These are phyloP conservation scores for Edaphochlamys debaryana DNA, from an alignment of 139 green algal species.

Conservation along the genomic window DNA sequence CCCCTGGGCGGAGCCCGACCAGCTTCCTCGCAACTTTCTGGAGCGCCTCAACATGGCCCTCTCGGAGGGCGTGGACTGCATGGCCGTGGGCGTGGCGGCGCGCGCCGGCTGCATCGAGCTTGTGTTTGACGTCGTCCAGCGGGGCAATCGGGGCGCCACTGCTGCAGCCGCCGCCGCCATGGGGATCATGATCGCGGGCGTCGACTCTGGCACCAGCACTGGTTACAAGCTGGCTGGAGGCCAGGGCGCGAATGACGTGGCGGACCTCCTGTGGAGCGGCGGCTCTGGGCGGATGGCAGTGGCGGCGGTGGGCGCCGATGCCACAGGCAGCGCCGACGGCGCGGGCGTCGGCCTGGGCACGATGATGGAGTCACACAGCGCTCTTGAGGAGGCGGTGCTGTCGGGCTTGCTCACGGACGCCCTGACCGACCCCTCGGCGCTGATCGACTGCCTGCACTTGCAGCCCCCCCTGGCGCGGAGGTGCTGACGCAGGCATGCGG, in stretches of 20 bases:
- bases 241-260: too few species aligned
- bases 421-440: slow-evolving; percentile 15
- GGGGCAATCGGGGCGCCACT: too few species aligned
- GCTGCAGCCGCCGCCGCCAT: too few species aligned
- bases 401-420: slow-evolving; percentile 5
- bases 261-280: too few species aligned
- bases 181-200: too few species aligned
- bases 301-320: background rate
- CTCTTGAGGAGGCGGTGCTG: slow-evolving; percentile 38
- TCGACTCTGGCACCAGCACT: background rate
- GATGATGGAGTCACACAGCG: background rate
- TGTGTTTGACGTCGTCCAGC: slow-evolving; percentile 27
- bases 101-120: slow-evolving; percentile 40
- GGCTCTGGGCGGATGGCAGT: too few species aligned
- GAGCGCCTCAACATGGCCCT: slow-evolving; percentile 35
- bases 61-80: slow-evolving; percentile 9
- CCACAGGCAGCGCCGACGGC: background rate
- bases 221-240: too few species aligned
- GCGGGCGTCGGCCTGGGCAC: background rate
- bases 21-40: slow-evolving; percentile 35
- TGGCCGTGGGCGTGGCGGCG: slow-evolving; percentile 19
- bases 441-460: slow-evolving; percentile 37
- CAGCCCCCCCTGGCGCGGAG: slow-evolving; percentile 34
- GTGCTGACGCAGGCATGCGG: slow-evolving; percentile 45
- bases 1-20: slow-evolving; percentile 30